Percentiles rank a stretch among this genome's conserved stretches.
These are phyloP conservation scores for Candida multigemmis DNA, from an alignment of 805 yeast species.

Conservation along the genomic window DNA sequence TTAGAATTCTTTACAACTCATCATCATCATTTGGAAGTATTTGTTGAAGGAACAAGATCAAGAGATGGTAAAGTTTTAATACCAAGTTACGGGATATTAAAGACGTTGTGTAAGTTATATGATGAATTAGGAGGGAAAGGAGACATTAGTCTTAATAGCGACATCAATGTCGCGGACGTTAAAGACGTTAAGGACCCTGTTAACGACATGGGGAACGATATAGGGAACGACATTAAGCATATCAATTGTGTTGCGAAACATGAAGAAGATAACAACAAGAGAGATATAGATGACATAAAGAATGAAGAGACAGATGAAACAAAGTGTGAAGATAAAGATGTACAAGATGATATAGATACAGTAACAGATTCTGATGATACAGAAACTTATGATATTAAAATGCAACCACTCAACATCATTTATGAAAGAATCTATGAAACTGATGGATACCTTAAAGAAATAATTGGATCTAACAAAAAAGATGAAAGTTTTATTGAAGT, in stretches of 20 bases:
- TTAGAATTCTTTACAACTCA: slow-evolving; percentile 39
- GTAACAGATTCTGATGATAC: too few species aligned
- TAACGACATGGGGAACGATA: too few species aligned
- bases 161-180: too few species aligned
- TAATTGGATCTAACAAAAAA: slow-evolving; percentile 47
- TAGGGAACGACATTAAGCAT: too few species aligned
- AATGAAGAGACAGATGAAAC: slow-evolving; percentile 19
- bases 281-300: too few species aligned
- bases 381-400: slow-evolving; percentile 26
- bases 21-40: slow-evolving; percentile 48
- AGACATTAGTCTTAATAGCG: too few species aligned
- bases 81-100: slow-evolving; percentile 55
- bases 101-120: slow-evolving; percentile 39
- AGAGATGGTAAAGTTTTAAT: slow-evolving; percentile 55
- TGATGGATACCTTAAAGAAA: slow-evolving; percentile 45
- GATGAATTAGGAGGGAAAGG: too few species aligned
- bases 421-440: slow-evolving; percentile 53
- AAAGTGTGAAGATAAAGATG: slow-evolving; percentile 9
- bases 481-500: slow-evolving; percentile 39
- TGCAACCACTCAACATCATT: slow-evolving; percentile 50
- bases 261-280: too few species aligned
- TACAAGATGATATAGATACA: slow-evolving; percentile 22
- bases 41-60: slow-evolving; percentile 60
- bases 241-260: too few species aligned
- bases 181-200: too few species aligned